These are phyloP conservation scores for Cenchrus americanus DNA, from an alignment of 176 grass and related monocot genomes.

Conservation along the genomic window DNA sequence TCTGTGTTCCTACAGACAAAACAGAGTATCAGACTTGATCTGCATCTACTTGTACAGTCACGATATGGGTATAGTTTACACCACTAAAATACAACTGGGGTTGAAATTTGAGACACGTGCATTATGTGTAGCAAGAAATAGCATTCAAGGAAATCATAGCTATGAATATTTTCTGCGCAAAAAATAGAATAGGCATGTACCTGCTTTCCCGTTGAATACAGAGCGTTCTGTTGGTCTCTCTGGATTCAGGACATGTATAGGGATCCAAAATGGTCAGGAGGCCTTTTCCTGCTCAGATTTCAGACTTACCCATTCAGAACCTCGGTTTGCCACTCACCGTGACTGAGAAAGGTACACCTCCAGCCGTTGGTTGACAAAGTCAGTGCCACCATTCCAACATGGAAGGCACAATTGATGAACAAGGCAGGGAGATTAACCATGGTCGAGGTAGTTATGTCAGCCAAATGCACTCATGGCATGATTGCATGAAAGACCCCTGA, in stretches of 20 bases:
- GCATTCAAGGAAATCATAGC: constrained; percentile 1
- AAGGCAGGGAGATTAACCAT: too few species aligned
- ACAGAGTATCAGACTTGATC: not conserved
- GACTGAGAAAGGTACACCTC: not conserved
- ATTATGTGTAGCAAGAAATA: constrained; percentile 19
- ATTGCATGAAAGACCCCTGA: too few species aligned
- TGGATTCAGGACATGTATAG: constrained; percentile 94
- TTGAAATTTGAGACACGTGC: not conserved
- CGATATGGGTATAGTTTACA: not conserved
- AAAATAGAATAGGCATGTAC: constrained; percentile 52
- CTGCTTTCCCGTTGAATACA: constrained; percentile 92
- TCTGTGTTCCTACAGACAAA: not conserved
- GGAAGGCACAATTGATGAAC: too few species aligned
- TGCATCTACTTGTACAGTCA: not conserved
- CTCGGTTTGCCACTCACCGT: too few species aligned
- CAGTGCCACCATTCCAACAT: too few species aligned
- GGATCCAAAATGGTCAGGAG: constrained; percentile 91
- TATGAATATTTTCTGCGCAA: constrained; percentile 34
- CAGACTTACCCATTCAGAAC: too few species aligned
- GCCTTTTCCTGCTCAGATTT: constrained; percentile 30
- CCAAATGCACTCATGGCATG: too few species aligned
- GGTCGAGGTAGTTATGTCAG: too few species aligned
- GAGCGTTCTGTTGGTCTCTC: constrained; percentile 99
- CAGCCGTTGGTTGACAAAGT: too few species aligned
- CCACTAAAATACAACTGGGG: constrained; percentile 12